A percentile compares a stretch with the other conserved stretches of the same genome.
Conservation (phyloP, 768 basidiomycete genomes). For the Thelephora ganbajun region DNA sequence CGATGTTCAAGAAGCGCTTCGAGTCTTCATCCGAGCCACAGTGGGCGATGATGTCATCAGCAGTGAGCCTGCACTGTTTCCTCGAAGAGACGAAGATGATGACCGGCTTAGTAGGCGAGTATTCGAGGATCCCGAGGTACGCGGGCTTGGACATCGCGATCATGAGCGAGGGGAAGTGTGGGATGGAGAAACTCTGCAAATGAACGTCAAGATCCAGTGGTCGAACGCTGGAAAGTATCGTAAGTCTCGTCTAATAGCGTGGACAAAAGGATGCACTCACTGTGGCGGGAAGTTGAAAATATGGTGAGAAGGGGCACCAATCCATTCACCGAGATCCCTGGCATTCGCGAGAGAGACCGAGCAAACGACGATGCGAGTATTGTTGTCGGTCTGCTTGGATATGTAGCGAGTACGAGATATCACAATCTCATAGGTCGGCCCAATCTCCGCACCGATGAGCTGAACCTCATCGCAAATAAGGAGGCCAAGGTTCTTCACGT, state of each 20-base stretch:
- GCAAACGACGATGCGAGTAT: slow-evolving; percentile 90
- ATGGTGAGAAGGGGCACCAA: slow-evolving; percentile 84
- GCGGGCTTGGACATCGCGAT: slow-evolving; percentile 98
- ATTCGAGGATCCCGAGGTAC: slow-evolving; percentile 83
- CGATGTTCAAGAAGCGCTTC: slow-evolving; percentile 83
- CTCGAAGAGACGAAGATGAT: slow-evolving; percentile 89
- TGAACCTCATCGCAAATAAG: slow-evolving; percentile 95
- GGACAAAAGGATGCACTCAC: slow-evolving; percentile 21
- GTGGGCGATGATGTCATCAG: slow-evolving; percentile 81
- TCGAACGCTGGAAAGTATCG: slow-evolving; percentile 49
- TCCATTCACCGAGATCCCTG: slow-evolving; percentile 93
- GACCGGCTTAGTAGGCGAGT: slow-evolving; percentile 74
- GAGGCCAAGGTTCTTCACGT: slow-evolving; percentile 85
- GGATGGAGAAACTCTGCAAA: slow-evolving; percentile 86
- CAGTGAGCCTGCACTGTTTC: slow-evolving; percentile 87
- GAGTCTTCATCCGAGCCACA: slow-evolving; percentile 78
- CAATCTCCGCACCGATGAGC: slow-evolving; percentile 86
- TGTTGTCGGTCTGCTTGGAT: slow-evolving; percentile 82
- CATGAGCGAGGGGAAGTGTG: slow-evolving; percentile 99
- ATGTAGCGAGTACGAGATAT: slow-evolving; percentile 96
- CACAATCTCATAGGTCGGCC: slow-evolving; percentile 92
- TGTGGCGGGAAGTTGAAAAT: slow-evolving; percentile 98
- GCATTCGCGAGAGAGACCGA: slow-evolving; percentile 94
- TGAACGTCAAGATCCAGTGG: slow-evolving; percentile 96
- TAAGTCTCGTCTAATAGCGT: background rate